A percentile compares a stretch with the other conserved stretches of the same genome.
These are phyloP conservation scores for Sphaerulina populicola DNA, from an alignment of 2,329 filamentous ascomycete species.

Conservation along the genomic window DNA sequence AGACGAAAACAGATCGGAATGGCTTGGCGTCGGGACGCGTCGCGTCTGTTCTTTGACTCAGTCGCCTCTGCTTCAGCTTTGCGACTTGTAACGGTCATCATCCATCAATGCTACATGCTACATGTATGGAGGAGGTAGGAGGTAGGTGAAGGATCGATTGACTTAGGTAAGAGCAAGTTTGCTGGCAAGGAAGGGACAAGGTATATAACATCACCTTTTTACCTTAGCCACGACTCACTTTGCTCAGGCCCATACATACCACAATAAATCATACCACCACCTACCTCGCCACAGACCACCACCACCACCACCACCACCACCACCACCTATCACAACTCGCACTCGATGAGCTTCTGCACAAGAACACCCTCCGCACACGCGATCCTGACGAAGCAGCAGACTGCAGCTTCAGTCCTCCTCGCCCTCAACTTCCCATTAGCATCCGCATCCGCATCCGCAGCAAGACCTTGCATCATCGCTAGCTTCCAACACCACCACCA, in stretches of 20 bases:
- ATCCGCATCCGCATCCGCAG: slow-evolving; percentile 11
- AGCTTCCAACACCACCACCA: slow-evolving; percentile 27
- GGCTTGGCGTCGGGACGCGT: neutral
- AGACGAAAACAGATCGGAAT: slow-evolving; percentile 6
- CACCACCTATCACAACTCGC: neutral
- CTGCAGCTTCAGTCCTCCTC: slow-evolving; percentile 33
- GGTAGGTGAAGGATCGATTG: too few relatives aligned
- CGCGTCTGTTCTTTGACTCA: neutral
- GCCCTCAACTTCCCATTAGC: slow-evolving; percentile 30
- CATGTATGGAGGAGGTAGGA: too few relatives aligned
- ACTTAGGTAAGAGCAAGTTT: too few relatives aligned
- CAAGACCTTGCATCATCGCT: slow-evolving; percentile 30
- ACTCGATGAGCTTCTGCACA: slow-evolving; percentile 10
- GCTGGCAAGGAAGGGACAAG: too few relatives aligned
- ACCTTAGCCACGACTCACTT: too few relatives aligned
- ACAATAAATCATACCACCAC: neutral
- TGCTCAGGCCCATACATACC: too few relatives aligned
- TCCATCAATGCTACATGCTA: too few relatives aligned
- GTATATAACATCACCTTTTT: too few relatives aligned
- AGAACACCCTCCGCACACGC: slow-evolving; percentile 8
- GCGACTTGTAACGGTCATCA: too few relatives aligned
- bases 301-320: neutral
- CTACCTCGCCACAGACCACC: too few relatives aligned
- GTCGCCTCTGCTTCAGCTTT: too few relatives aligned
- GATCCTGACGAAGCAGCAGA: slow-evolving; percentile 11